Conservation (phyloP, 768 basidiomycete species). For the Sarcodon aspratus region DNA sequence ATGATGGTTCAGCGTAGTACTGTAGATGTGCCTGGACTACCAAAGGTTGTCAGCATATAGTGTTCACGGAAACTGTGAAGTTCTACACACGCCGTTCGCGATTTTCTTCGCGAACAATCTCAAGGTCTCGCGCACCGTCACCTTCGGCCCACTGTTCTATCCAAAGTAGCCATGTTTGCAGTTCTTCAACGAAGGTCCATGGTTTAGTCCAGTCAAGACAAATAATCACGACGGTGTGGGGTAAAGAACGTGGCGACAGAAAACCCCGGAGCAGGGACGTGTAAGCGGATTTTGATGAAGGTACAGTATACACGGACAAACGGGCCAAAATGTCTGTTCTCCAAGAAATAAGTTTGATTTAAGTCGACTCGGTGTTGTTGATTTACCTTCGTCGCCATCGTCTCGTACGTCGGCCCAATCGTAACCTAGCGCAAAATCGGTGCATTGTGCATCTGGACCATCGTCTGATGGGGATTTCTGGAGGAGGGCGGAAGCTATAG, state of each 20-base stretch:
- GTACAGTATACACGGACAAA: conserved; percentile 84
- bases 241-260: conserved; percentile 58
- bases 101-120: conserved; percentile 70
- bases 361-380: conserved; percentile 11
- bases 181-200: conserved; percentile 80
- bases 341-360: neutral
- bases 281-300: conserved; percentile 64
- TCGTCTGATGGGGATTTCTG: conserved; percentile 52
- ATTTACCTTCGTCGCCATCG: conserved; percentile 83
- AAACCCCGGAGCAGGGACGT: conserved; percentile 68
- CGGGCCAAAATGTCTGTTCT: conserved; percentile 74
- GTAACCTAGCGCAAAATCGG: conserved; percentile 84
- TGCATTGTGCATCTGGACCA: conserved; percentile 43
- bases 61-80: conserved; percentile 3
- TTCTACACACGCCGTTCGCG: conserved; percentile 63
- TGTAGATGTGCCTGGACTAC: conserved; percentile 83
- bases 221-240: conserved; percentile 72
- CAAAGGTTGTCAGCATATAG: neutral
- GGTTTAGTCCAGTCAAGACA: conserved; percentile 93
- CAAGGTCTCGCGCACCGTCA: conserved; percentile 58
- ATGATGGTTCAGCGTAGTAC: conserved; percentile 77
- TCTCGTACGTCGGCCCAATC: conserved; percentile 87
- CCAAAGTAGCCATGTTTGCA: conserved; percentile 80
- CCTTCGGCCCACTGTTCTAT: conserved; percentile 72
- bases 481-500: conserved; percentile 58